A percentile compares a stretch with the other conserved stretches of the same genome.
These are phyloP conservation scores for Phaeodactylum tricornutum DNA, from an alignment of 108 stramenopile species.

Conservation along the genomic window DNA sequence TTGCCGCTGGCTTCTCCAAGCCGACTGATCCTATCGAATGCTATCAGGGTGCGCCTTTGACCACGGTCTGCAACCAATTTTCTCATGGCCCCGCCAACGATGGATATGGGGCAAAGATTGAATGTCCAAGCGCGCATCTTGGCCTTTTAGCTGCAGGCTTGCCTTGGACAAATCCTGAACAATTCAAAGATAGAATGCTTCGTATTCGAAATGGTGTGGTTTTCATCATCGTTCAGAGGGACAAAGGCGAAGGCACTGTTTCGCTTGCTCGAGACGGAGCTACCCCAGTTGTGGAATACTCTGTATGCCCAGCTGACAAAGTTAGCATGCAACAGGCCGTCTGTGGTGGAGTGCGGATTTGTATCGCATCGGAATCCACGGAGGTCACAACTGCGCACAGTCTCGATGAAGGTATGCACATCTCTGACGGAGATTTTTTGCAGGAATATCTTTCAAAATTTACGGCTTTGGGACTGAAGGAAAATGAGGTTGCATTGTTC, in stretches of 20 bases:
- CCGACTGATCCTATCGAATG: conserved; percentile 5
- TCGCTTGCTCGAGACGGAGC: neutral
- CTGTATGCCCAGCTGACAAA: conserved; percentile 3
- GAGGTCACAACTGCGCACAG: neutral
- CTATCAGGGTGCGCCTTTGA: conserved; percentile 15
- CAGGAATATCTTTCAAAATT: conserved; percentile 6
- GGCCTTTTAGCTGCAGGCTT: conserved; percentile 20
- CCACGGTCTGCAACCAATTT: conserved; percentile 18
- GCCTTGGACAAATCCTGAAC: conserved; percentile 25
- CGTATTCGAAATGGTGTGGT: neutral
- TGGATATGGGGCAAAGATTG: conserved; percentile 38
- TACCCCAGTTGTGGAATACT: conserved; percentile 8
- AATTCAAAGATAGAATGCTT: conserved; percentile 20
- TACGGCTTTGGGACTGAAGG: neutral
- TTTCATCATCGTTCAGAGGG: conserved; percentile 11
- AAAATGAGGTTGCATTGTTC: conserved; percentile 7
- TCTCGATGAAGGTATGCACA: conserved; percentile 2
- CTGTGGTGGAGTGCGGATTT: neutral
- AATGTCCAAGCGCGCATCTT: conserved; percentile 41
- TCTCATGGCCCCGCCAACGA: conserved; percentile 2
- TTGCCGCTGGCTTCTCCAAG: conserved; percentile 14
- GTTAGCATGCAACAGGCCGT: conserved; percentile 7
- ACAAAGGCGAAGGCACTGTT: conserved; percentile 8
- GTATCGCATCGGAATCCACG: conserved; percentile 10
- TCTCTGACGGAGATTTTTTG: neutral